phyloP scores from a whole-genome alignment of 2,329 filamentous ascomycete species.

The Aschersonia sp. region DNA sequence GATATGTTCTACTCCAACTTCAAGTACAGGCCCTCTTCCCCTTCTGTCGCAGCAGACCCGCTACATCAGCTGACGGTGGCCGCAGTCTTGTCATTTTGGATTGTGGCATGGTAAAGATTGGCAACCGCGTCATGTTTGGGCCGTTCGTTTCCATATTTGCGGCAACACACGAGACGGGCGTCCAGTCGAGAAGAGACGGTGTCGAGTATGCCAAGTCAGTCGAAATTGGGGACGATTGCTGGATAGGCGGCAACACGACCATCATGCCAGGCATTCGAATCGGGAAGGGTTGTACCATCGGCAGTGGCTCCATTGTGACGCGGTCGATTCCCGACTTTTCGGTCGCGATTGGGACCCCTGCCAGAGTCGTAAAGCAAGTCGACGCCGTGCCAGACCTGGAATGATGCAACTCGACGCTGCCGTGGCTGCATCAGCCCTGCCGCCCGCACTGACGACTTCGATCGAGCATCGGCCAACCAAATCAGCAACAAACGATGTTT shows the following conservation, averaged over 20 bases:
- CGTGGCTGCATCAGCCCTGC: no score
- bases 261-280: slow-evolving; percentile 39
- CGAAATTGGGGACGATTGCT: slow-evolving; percentile 37
- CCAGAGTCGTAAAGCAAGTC: slow-evolving; percentile 32
- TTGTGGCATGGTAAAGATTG: slow-evolving; percentile 56
- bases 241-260: slow-evolving; percentile 34
- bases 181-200: slow-evolving; percentile 29
- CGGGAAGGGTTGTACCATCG: slow-evolving; percentile 35
- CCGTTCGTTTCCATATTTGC: slow-evolving; percentile 58
- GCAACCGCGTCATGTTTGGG: slow-evolving; percentile 55
- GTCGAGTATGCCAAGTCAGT: slow-evolving; percentile 32
- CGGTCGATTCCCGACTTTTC: slow-evolving; percentile 31
- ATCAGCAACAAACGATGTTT: no score
- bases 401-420: not conserved
- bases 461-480: no score
- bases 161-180: slow-evolving; percentile 57
- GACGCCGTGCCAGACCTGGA: slow-evolving; percentile 18
- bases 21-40: slow-evolving; percentile 9
- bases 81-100: slow-evolving; percentile 48
- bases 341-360: slow-evolving; percentile 33
- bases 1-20: slow-evolving; percentile 48
- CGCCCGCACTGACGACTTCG: no score
- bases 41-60: not conserved
- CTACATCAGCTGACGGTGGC: not conserved
- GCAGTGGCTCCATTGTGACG: slow-evolving; percentile 34